These are phyloP conservation scores for Zygoascus meyerae DNA, from an alignment of 1,139 yeast species.

Conservation along the genomic window DNA sequence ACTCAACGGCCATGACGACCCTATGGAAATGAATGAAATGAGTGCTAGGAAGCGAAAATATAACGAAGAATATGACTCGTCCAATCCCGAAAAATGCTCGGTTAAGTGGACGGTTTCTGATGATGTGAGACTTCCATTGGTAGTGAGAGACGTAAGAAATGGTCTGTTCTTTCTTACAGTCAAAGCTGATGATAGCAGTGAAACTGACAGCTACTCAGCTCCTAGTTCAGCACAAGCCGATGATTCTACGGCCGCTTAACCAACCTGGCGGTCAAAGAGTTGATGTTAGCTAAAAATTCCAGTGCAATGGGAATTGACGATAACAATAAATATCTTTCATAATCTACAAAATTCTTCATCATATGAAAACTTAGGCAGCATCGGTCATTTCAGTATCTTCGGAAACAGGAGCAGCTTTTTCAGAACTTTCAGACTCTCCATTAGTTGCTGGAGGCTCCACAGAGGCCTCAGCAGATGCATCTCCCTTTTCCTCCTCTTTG, in stretches of 20 bases:
- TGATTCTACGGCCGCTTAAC: not conserved
- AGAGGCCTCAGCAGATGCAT: slow-evolving; percentile 6
- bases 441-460: slow-evolving; percentile 7
- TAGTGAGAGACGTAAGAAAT: slow-evolving; percentile 32
- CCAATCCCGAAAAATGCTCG: slow-evolving; percentile 42
- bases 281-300: not conserved
- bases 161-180: slow-evolving; percentile 48
- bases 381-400: slow-evolving; percentile 12
- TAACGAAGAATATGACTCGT: slow-evolving; percentile 41
- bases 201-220: not conserved
- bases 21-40: slow-evolving; percentile 46
- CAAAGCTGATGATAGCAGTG: slow-evolving; percentile 28
- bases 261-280: not conserved
- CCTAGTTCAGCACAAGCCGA: slow-evolving; percentile 3
- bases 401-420: slow-evolving; percentile 5
- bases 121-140: slow-evolving; percentile 38
- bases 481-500: slow-evolving; percentile 7
- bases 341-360: slow-evolving; percentile 4
- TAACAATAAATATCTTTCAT: too few relatives aligned
- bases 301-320: not conserved
- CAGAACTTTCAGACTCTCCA: not conserved
- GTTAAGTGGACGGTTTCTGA: slow-evolving; percentile 50
- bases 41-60: slow-evolving; percentile 39
- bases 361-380: not conserved
- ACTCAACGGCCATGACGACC: slow-evolving; percentile 59